Base-by-base conservation (phyloP, 139 green algal species). In the Chlamydomonas eustigma region DNA sequence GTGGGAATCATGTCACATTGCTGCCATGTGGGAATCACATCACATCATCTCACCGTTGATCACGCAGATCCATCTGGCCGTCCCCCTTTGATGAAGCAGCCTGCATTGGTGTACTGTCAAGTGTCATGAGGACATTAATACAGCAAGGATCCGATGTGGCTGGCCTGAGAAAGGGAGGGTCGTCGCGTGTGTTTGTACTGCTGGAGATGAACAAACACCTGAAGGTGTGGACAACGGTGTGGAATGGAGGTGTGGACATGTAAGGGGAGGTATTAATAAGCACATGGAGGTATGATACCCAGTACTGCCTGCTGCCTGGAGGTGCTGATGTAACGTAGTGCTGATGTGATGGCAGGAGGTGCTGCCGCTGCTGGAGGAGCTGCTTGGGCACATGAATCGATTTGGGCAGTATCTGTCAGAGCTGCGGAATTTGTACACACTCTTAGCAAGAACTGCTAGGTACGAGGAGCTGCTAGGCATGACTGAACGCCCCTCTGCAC, bases 191-290 rank as follows among this genome's bases (percentile, higher is more conserved):
- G 64, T 85, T 85, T 58, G 3, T 67, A 2, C 50, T 85, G 71
- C 71, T 85, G 38, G 72, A 79, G 22, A 81, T 85, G 80, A 37
- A 79, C 71, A 37, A 39, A 28, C 44, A 77, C 50, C 35, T 81
- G 8, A 33, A 63, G 73, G 73, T 78, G 73, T 28, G 50, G 32
- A 50, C 2, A n/a, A 3, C 4, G 8, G 28, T 4, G 3, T 75
- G 37, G 28, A 24, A 39, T 75, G 18, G 69, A n/a, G 35, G 12
- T 64, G 37, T 64, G 69, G 36, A 4, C 3, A n/a, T 63, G 22
- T 63, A 22, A 28, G 50, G 22, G 50, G 50, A 63, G n/a, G n/a
- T n/a, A n/a, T n/a, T n/a, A n/a, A n/a, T n/a, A n/a, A n/a, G n/a
- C n/a, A n/a, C n/a, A n/a, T n/a, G n/a, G n/a, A n/a, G n/a, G n/a